Percentiles rank a stretch among this genome's conserved stretches.
Conservation (phyloP, 2,329 filamentous ascomycete species). For the Ceratocystiopsis sp. region DNA sequence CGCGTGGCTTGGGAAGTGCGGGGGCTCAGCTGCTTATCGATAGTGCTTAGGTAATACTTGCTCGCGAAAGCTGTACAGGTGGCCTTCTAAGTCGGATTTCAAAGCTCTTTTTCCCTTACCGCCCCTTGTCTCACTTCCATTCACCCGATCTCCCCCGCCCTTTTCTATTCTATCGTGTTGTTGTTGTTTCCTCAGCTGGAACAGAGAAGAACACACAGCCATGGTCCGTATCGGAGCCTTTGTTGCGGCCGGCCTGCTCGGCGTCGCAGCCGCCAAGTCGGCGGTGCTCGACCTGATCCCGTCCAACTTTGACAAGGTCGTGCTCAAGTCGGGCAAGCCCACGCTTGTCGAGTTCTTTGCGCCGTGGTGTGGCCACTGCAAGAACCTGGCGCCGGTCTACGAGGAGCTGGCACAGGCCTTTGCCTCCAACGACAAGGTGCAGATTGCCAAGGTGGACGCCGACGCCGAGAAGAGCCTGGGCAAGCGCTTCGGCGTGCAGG, state of each 20-base stretch:
- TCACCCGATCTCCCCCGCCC: background rate
- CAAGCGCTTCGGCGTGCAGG: conserved; percentile 73
- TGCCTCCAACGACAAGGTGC: conserved; percentile 55
- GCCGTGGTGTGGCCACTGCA: conserved; percentile 98
- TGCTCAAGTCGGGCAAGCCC: conserved; percentile 82
- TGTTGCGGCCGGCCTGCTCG: conserved; percentile 36
- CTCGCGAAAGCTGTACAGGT: conserved; percentile 8
- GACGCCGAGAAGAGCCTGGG: conserved; percentile 75
- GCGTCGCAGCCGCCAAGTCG: conserved; percentile 47
- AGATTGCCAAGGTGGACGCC: conserved; percentile 91
- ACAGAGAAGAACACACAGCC: conserved; percentile 7
- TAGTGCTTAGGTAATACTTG: background rate
- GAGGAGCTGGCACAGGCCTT: conserved; percentile 72
- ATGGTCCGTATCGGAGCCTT: conserved; percentile 46
- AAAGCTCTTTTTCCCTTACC: conserved; percentile 1
- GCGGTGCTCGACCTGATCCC: conserved; percentile 82
- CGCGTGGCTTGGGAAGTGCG: background rate
- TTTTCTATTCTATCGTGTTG: background rate
- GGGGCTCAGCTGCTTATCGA: conserved; percentile 3
- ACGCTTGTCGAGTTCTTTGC: conserved; percentile 97
- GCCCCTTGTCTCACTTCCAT: too few species aligned
- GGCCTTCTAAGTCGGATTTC: conserved; percentile 7
- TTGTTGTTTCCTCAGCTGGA: too few species aligned
- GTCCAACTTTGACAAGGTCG: conserved; percentile 78
- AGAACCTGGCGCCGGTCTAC: conserved; percentile 85